Percentiles rank a stretch among this genome's conserved stretches.
These are phyloP conservation scores for Hirsutella rhossiliensis DNA, from an alignment of 2,329 filamentous ascomycete species.

Conservation along the genomic window DNA sequence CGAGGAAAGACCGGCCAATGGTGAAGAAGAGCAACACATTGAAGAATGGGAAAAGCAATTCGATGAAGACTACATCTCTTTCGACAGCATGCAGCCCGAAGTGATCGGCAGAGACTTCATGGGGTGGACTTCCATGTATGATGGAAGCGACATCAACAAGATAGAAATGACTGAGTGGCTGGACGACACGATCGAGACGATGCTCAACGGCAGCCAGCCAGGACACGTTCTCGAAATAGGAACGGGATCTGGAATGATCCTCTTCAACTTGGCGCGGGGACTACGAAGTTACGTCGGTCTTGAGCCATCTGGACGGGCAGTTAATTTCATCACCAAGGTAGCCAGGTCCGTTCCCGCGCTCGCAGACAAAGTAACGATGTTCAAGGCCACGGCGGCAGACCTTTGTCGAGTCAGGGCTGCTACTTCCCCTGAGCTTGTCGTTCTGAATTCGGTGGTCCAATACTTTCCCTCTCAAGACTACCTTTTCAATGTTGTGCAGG, in stretches of 20 bases:
- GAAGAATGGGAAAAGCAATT: not conserved
- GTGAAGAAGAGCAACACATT: not conserved
- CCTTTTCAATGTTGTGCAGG: slow-evolving; percentile 6
- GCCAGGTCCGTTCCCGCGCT: slow-evolving; percentile 4
- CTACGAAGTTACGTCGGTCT: slow-evolving; percentile 14
- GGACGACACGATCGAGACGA: slow-evolving; percentile 13
- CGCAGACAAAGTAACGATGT: slow-evolving; percentile 4
- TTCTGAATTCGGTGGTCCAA: slow-evolving; percentile 16
- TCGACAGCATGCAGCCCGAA: not conserved
- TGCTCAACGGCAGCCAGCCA: slow-evolving; percentile 5
- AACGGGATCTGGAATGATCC: slow-evolving; percentile 17
- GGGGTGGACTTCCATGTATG: slow-evolving; percentile 20
- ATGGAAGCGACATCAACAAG: slow-evolving; percentile 13
- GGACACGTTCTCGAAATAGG: slow-evolving; percentile 16
- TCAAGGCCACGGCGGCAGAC: slow-evolving; percentile 11
- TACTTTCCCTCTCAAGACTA: slow-evolving; percentile 16
- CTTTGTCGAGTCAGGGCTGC: not conserved
- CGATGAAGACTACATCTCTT: not conserved
- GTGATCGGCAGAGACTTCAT: slow-evolving; percentile 13
- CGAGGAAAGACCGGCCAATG: not conserved
- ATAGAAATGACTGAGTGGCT: slow-evolving; percentile 20
- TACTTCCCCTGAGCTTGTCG: slow-evolving; percentile 6
- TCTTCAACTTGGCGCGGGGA: slow-evolving; percentile 13
- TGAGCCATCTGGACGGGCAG: slow-evolving; percentile 12
- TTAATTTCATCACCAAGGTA: slow-evolving; percentile 8